phyloP scores from a whole-genome alignment of 331 rosid species.

The Acacia pycnantha region DNA sequence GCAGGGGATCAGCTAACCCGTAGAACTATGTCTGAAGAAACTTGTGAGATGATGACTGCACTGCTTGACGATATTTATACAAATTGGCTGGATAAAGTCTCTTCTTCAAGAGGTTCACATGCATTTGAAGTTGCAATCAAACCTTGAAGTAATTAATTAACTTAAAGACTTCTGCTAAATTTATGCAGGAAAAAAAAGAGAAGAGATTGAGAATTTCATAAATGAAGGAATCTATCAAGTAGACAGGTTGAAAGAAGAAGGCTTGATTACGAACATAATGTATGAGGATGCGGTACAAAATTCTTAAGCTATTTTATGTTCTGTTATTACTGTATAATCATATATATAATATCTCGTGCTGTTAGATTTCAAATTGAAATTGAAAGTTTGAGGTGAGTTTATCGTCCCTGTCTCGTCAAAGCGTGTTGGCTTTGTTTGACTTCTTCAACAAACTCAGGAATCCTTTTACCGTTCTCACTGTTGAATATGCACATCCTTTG shows the following conservation, averaged over 20 bases:
- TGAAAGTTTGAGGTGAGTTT: conserved; percentile 9
- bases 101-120: conserved; percentile 69
- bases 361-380: neutral
- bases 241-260: conserved; percentile 84
- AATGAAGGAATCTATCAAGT: conserved; percentile 85
- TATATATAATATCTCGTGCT: conserved; percentile 4
- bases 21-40: conserved; percentile 79
- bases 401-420: neutral
- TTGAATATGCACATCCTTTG: neutral
- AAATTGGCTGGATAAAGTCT: conserved; percentile 86
- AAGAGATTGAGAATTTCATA: conserved; percentile 67
- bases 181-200: conserved; percentile 64
- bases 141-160: conserved; percentile 24
- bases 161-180: conserved; percentile 17
- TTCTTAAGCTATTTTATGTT: conserved; percentile 1
- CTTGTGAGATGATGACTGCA: conserved; percentile 84
- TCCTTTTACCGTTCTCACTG: neutral
- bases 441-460: conserved; percentile 1
- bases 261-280: conserved; percentile 69
- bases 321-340: neutral
- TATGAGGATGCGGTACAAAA: conserved; percentile 85
- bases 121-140: conserved; percentile 30
- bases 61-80: conserved; percentile 79
- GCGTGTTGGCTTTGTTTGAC: conserved; percentile 17
- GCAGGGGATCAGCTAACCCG: conserved; percentile 90